phyloP scores from a whole-genome alignment of 805 yeast species.

The Ogataea ganodermae region DNA sequence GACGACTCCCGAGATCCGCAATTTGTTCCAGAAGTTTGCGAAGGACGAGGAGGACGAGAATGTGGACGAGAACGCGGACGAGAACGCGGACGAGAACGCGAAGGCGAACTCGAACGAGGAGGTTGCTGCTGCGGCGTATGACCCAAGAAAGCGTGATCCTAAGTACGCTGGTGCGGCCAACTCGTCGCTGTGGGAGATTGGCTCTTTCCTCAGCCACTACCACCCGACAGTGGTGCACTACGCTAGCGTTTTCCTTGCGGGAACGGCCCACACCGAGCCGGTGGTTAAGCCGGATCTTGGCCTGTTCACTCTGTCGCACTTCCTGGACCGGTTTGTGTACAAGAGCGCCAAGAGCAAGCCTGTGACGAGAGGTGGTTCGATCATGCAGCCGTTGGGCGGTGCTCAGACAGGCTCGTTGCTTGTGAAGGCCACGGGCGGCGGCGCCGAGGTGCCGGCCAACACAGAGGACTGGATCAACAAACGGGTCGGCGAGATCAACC shows the following conservation, averaged over 20 bases:
- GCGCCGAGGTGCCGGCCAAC: conserved; percentile 68
- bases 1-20: conserved; percentile 63
- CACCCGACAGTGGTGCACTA: conserved; percentile 90
- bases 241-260: conserved; percentile 63
- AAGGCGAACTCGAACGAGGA: conserved; percentile 18
- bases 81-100: conserved; percentile 10
- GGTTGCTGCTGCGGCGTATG: conserved; percentile 58
- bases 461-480: conserved; percentile 80
- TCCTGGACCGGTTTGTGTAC: conserved; percentile 94
- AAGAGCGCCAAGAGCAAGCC: conserved; percentile 84
- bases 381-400: conserved; percentile 97
- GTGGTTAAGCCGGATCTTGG: conserved; percentile 81
- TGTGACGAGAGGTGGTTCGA: conserved; percentile 78
- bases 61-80: conserved; percentile 33
- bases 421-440: conserved; percentile 57
- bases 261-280: conserved; percentile 32
- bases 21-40: conserved; percentile 54
- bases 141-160: conserved; percentile 92
- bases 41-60: conserved; percentile 44
- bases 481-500: conserved; percentile 65
- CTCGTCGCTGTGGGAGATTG: conserved; percentile 85
- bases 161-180: conserved; percentile 79
- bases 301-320: conserved; percentile 81
- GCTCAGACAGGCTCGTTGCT: conserved; percentile 68
- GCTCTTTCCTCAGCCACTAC: conserved; percentile 73